Evolutionary conservation across 1,284 basidiomycete species (phyloP), one percentile per base, ranked within the genome.

Genomic region (Porodaedalea pini): DNA sequence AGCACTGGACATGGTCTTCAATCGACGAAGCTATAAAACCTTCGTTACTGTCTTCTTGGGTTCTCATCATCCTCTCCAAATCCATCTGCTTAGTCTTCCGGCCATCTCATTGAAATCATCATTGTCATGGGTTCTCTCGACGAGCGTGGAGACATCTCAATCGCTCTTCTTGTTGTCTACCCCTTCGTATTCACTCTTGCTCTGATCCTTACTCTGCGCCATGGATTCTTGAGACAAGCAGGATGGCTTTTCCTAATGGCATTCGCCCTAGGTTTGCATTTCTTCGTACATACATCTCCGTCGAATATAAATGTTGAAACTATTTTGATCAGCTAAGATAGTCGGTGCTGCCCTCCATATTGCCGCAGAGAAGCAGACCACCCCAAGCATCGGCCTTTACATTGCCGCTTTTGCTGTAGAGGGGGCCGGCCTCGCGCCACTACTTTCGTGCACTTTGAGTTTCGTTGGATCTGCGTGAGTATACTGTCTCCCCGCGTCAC

Each of bases 211-310:
- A 70, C 75, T 40, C 64, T 75, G 45, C 77, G 76, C 31, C 80
- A 86, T 71, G 80, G 77, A 25, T 74, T 84, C 62, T 65, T 75
- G 54, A 72, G 76, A 47, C 77, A 83, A 65, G 79, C 75, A 21
- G 85, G 82, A 58, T 87, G 83, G 82, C 66, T 85, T 23, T 78
- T 79, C 60, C 72, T 86, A n/a, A 71, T 79, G 37, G 66, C 83
- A 15, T 82, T 84, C 61, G 73, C 79, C 10, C 57, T 75, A 37
- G 69, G 81, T 81, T 58, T 64, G 77, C 67, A 23, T n/a, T 10
- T 7, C 15, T 53, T 13, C 7, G 13, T 47, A 21, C 41, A 10
- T 32, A 2, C 23, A 23, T 53, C 36, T 34, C 5, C 23, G 23
- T n/a, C 45, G 31, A 43, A 57, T 13, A 44, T 48, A 19, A n/a